Percentiles rank a stretch among this genome's conserved stretches.
These are phyloP conservation scores for Camellia oleifera DNA, from an alignment of 179 eudicot genomes.

Conservation along the genomic window DNA sequence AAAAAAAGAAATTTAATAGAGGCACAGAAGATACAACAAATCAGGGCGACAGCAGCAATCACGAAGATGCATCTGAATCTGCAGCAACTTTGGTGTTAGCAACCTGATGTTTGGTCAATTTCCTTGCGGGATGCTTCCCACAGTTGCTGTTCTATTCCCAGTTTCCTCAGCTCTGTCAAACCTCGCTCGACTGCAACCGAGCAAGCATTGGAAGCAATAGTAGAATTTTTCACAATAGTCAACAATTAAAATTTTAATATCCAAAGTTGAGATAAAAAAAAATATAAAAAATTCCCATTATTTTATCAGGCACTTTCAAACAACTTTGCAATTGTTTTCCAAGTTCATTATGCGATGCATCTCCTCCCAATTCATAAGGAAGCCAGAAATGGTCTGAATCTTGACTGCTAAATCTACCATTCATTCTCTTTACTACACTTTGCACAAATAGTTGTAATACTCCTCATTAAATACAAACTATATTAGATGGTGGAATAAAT, in stretches of 20 bases:
- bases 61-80: conserved; percentile 57
- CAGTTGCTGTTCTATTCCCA: conserved; percentile 81
- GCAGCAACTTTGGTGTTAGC: conserved; percentile 30
- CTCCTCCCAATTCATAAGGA: not conserved
- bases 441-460: not conserved
- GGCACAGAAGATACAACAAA: not conserved
- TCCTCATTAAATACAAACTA: not conserved
- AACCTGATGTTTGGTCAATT: conserved; percentile 37
- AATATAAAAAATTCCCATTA: not conserved
- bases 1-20: not conserved
- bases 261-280: not conserved
- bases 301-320: not conserved
- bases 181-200: conserved; percentile 69
- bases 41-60: not conserved
- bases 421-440: not conserved
- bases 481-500: not conserved
- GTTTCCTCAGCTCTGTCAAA: conserved; percentile 72
- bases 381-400: not conserved
- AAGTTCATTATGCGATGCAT: not conserved
- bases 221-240: not conserved
- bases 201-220: not conserved
- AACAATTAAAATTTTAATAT: not conserved
- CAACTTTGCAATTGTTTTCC: not conserved
- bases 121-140: conserved; percentile 91
- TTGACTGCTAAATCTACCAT: not conserved